These are phyloP conservation scores for Monosporascus sp. DNA, from an alignment of 2,329 filamentous ascomycete species.

Conservation along the genomic window DNA sequence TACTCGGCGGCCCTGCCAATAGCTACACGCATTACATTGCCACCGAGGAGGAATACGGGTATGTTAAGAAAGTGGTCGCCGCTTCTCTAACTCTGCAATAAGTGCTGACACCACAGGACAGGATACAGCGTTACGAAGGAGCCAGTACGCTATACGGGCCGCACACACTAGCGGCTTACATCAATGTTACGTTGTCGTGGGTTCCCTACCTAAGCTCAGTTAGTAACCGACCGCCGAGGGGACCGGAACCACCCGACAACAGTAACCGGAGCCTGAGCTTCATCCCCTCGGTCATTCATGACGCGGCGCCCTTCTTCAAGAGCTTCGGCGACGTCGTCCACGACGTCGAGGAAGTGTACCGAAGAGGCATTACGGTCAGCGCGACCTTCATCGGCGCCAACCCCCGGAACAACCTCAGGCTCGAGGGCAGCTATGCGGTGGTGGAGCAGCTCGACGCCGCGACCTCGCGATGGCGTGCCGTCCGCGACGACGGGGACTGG, in stretches of 20 bases:
- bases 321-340: constrained; percentile 62
- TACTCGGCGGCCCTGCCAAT: constrained; percentile 84
- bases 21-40: constrained; percentile 81
- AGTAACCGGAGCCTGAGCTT: constrained; percentile 69
- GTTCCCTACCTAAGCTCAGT: constrained; percentile 58
- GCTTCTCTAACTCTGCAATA: not conserved
- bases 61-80: constrained; percentile 21
- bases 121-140: constrained; percentile 82
- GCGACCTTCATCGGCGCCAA: constrained; percentile 80
- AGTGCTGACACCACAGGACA: constrained; percentile 25
- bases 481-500: constrained; percentile 80
- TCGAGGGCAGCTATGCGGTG: constrained; percentile 71
- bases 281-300: constrained; percentile 71
- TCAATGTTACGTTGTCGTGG: constrained; percentile 69
- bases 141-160: constrained; percentile 83
- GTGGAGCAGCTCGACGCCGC: constrained; percentile 56
- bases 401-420: constrained; percentile 76
- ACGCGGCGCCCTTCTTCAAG: constrained; percentile 59
- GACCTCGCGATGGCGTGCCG: constrained; percentile 49
- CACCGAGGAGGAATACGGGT: constrained; percentile 70
- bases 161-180: constrained; percentile 78
- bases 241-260: constrained; percentile 69
- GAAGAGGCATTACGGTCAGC: constrained; percentile 52
- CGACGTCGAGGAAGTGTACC: constrained; percentile 46
- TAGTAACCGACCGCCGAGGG: constrained; percentile 33